phyloP scores from a whole-genome alignment of 2,329 filamentous ascomycete species.

The Cladosporium cucumerinum region DNA sequence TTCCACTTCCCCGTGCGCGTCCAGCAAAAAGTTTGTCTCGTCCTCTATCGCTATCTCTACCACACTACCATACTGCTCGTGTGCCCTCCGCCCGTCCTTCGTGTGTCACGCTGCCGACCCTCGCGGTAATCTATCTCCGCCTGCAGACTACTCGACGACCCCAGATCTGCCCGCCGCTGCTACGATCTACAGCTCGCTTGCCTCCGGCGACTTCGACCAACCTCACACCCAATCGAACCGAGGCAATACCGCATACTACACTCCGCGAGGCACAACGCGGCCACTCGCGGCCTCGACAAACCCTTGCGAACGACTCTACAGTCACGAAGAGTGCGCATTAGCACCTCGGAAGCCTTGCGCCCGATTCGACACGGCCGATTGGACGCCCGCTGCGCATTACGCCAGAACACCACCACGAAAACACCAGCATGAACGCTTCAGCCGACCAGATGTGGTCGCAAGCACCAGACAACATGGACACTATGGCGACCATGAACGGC shows the following conservation, averaged over 20 bases:
- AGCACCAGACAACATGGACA: slow-evolving; percentile 38
- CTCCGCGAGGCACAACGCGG: slow-evolving; percentile 3
- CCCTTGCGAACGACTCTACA: not conserved
- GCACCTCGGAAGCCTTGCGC: not conserved
- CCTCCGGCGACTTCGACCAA: not conserved
- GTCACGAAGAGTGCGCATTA: not conserved
- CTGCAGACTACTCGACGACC: not conserved
- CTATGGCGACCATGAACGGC: slow-evolving; percentile 37
- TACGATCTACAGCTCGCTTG: not conserved
- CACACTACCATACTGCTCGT: not conserved
- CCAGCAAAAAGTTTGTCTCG: slow-evolving; percentile 1
- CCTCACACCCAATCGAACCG: not conserved
- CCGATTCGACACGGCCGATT: not conserved
- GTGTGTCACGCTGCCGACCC: not conserved
- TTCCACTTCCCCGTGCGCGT: slow-evolving; percentile 4
- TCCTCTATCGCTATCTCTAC: not conserved
- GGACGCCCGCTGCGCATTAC: not conserved
- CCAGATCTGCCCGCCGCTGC: not conserved
- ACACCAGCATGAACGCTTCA: slow-evolving; percentile 28
- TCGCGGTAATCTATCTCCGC: not conserved
- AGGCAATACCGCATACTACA: not conserved
- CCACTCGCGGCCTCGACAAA: slow-evolving; percentile 16
- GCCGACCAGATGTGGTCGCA: slow-evolving; percentile 38
- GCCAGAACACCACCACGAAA: no score
- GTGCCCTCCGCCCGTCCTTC: slow-evolving; percentile 2